phyloP scores from a whole-genome alignment of 139 green algal genomes.

The Chlorella sp. region DNA sequence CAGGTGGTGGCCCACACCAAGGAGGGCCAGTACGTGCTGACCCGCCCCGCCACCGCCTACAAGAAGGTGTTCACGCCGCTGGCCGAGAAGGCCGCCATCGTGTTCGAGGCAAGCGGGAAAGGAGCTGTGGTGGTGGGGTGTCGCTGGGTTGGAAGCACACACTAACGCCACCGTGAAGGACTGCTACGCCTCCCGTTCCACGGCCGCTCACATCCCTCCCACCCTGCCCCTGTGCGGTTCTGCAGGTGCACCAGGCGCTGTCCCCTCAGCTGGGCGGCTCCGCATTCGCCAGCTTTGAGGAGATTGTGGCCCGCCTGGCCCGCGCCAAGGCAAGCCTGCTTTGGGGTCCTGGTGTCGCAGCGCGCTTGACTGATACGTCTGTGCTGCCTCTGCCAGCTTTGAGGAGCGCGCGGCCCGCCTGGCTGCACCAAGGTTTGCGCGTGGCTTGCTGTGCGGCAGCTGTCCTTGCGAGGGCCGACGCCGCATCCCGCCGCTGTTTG shows the following conservation, averaged over 20 bases:
- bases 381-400: too few relatives aligned
- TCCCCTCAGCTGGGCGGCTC: slow-evolving; percentile 53
- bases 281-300: slow-evolving; percentile 58
- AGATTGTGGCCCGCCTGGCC: slow-evolving; percentile 74
- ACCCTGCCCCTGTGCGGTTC: neutral
- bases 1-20: slow-evolving; percentile 40
- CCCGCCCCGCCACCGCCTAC: slow-evolving; percentile 36
- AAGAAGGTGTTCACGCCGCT: slow-evolving; percentile 63
- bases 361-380: too few relatives aligned
- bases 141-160: too few relatives aligned
- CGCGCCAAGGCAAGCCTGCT: slow-evolving; percentile 55
- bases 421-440: too few relatives aligned
- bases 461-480: too few relatives aligned
- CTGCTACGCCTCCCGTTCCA: neutral
- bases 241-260: slow-evolving; percentile 53
- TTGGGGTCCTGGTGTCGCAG: too few relatives aligned
- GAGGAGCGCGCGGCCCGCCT: too few relatives aligned
- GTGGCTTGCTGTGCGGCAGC: too few relatives aligned
- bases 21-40: slow-evolving; percentile 14
- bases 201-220: neutral
- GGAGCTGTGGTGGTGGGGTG: too few relatives aligned
- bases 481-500: too few relatives aligned
- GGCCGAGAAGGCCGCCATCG: slow-evolving; percentile 66
- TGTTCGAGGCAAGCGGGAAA: slow-evolving; percentile 24
- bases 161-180: neutral